These are phyloP conservation scores for Zoysia japonica DNA, from an alignment of 176 grass and related monocot species.

Conservation along the genomic window DNA sequence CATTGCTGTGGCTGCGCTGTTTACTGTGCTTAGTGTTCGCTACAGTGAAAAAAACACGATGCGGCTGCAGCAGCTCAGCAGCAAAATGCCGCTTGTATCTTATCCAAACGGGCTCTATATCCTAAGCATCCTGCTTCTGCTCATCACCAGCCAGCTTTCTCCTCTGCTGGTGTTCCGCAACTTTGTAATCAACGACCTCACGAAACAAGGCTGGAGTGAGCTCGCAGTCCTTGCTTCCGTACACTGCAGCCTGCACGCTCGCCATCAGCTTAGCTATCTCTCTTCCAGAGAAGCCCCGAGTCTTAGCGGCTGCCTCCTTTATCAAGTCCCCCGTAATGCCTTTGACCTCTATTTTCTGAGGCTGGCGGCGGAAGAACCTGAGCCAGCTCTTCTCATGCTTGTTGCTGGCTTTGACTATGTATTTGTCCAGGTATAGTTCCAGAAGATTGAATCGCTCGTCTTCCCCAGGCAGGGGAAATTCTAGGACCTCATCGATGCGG, in stretches of 20 bases:
- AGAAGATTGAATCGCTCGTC: slow-evolving; percentile 83
- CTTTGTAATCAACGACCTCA: slow-evolving; percentile 94
- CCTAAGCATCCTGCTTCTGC: slow-evolving; percentile 41
- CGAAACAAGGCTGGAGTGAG: slow-evolving; percentile 76
- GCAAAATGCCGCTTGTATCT: too few relatives aligned
- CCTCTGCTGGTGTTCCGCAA: slow-evolving; percentile 92
- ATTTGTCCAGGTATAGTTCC: slow-evolving; percentile 90
- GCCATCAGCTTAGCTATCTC: slow-evolving; percentile 93
- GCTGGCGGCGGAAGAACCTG: slow-evolving; percentile 59
- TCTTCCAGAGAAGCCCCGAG: slow-evolving; percentile 90
- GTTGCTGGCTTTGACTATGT: slow-evolving; percentile 70
- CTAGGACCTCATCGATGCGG: slow-evolving; percentile 94
- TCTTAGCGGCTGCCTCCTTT: slow-evolving; percentile 78
- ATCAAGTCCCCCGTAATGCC: slow-evolving; percentile 77
- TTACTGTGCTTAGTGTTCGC: too few relatives aligned
- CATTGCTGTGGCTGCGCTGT: too few relatives aligned
- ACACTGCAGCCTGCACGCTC: slow-evolving; percentile 76
- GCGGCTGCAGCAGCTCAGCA: too few relatives aligned
- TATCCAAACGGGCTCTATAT: neutral
- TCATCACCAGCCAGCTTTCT: slow-evolving; percentile 65
- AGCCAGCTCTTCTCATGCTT: slow-evolving; percentile 55
- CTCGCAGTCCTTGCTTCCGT: slow-evolving; percentile 87
- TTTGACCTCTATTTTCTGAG: slow-evolving; percentile 82
- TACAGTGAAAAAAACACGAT: too few relatives aligned
- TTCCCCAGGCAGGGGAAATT: slow-evolving; percentile 91